A percentile compares a stretch with the other conserved stretches of the same genome.
phyloP scores from a whole-genome alignment of 1,284 basidiomycete genomes.

The Tilletia walkeri region DNA sequence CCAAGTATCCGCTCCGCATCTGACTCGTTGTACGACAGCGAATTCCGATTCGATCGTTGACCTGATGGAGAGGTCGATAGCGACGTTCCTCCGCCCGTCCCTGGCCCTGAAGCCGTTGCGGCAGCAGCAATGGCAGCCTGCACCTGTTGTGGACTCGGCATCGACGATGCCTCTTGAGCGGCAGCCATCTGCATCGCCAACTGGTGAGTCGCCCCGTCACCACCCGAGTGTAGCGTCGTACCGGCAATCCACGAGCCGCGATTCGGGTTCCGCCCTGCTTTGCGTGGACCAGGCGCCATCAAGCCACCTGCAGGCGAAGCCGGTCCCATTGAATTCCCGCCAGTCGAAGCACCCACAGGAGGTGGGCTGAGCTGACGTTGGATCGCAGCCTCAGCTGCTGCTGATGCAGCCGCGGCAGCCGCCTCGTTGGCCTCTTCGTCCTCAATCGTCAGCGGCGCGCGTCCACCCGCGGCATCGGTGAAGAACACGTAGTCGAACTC shows the following conservation, averaged over 20 bases:
- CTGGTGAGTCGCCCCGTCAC: slow-evolving; percentile 16
- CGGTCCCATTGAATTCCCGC: too few species aligned
- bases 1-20: slow-evolving; percentile 28
- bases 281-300: neutral
- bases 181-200: slow-evolving; percentile 2
- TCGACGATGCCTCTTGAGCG: slow-evolving; percentile 13
- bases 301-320: neutral
- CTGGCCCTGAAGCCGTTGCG: neutral
- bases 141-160: slow-evolving; percentile 8
- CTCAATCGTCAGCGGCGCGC: slow-evolving; percentile 34
- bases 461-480: slow-evolving; percentile 43
- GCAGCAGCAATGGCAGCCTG: neutral
- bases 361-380: neutral
- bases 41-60: slow-evolving; percentile 24
- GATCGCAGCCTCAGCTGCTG: neutral
- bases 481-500: slow-evolving; percentile 48
- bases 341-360: neutral
- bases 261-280: slow-evolving; percentile 5
- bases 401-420: neutral
- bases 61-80: neutral
- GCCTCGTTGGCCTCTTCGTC: slow-evolving; percentile 25
- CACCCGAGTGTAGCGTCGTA: slow-evolving; percentile 15
- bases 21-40: slow-evolving; percentile 25
- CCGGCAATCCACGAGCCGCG: slow-evolving; percentile 22
- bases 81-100: neutral